These are phyloP conservation scores for Beauveria sp. DNA, from an alignment of 2,329 filamentous ascomycete species.

Conservation along the genomic window DNA sequence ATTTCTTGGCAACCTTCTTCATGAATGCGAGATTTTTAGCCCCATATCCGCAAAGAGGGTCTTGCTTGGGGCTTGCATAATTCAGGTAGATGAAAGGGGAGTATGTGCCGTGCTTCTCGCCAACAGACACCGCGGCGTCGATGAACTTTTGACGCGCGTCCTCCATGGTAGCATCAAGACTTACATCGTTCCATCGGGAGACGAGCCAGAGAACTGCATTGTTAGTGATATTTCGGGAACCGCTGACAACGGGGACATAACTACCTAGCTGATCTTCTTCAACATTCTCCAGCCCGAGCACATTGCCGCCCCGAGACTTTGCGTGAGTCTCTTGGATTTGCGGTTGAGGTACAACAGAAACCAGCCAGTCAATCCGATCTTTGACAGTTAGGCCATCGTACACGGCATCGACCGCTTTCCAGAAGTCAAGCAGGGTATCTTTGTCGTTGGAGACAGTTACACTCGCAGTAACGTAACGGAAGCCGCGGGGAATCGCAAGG, in stretches of 20 bases:
- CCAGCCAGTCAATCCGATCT: constrained; percentile 14
- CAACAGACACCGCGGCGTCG: background rate
- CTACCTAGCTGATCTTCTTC: constrained; percentile 13
- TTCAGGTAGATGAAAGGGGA: constrained; percentile 30
- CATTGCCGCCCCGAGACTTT: constrained; percentile 9
- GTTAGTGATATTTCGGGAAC: background rate
- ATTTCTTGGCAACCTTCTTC: constrained; percentile 21
- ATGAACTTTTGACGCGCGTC: constrained; percentile 7
- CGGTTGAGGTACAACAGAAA: constrained; percentile 14
- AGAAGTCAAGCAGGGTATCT: constrained; percentile 11
- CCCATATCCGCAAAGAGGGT: constrained; percentile 31
- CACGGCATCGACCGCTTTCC: constrained; percentile 9
- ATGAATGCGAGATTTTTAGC: constrained; percentile 25
- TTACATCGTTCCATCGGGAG: constrained; percentile 12
- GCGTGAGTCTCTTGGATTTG: constrained; percentile 10
- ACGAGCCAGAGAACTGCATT: constrained; percentile 11
- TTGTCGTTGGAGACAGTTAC: constrained; percentile 13
- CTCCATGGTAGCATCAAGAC: constrained; percentile 10
- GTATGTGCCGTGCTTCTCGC: constrained; percentile 9
- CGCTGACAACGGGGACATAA: background rate
- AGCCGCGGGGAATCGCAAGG: constrained; percentile 12
- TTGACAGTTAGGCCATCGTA: constrained; percentile 12
- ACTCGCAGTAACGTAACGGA: constrained; percentile 15
- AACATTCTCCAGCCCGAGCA: constrained; percentile 10
- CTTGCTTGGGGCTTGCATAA: constrained; percentile 32